Evolutionary conservation across 192 early-diverging fungal genomes (phyloP).

Genomic region (Umbelopsis sp.): DNA sequence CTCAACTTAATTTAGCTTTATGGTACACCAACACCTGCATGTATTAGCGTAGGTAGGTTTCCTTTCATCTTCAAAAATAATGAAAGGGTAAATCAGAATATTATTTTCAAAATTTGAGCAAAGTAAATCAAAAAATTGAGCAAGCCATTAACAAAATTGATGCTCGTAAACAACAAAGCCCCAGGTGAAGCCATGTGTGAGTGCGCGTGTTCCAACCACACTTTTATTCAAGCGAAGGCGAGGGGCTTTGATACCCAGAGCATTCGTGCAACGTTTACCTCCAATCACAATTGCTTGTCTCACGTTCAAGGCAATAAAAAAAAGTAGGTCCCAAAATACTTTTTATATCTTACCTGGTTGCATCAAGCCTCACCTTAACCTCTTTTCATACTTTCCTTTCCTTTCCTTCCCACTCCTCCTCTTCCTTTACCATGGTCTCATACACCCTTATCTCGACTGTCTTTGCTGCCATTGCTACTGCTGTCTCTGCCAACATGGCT

Average conservation of each 20-base stretch:
- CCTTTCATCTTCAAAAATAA: background rate
- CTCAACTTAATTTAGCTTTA: conserved; percentile 1
- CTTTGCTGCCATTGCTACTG: conserved; percentile 10
- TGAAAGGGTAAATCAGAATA: no score
- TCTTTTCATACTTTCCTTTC: conserved; percentile 1
- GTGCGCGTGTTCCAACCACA: background rate
- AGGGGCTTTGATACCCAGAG: conserved; percentile 8
- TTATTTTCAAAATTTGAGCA: no score
- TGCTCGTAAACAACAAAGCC: background rate
- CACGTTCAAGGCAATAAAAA: background rate
- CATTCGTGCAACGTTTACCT: background rate
- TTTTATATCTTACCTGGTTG: background rate
- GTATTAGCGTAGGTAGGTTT: background rate
- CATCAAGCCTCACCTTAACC: background rate
- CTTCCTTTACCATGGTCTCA: conserved; percentile 8
- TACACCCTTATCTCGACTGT: conserved; percentile 1
- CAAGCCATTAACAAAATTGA: background rate
- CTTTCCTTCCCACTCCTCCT: background rate
- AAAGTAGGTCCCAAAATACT: conserved; percentile 15
- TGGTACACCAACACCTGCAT: conserved; percentile 10
- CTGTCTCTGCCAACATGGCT: conserved; percentile 27
- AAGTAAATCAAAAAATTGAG: no score
- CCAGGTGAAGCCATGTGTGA: background rate
- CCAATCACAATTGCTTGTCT: conserved; percentile 4
- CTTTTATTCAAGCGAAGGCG: background rate